Evolutionary conservation across 2,329 filamentous ascomycete genomes (phyloP), one percentile per base, ranked within the genome.

Genomic region (Claviceps digitariae): DNA sequence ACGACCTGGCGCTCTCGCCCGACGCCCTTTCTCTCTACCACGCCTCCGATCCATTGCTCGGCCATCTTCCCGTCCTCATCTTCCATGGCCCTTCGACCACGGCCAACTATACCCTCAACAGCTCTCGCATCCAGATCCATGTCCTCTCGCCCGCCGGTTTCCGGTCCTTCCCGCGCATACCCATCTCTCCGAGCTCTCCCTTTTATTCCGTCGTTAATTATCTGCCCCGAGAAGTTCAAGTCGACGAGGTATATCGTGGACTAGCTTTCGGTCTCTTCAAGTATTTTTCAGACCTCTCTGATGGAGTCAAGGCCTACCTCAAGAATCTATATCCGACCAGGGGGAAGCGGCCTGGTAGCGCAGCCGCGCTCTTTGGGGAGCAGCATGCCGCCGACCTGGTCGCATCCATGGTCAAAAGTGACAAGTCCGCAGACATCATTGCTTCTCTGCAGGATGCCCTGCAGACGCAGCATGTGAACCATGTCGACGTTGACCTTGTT

Each of bases 71-170:
- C 51, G 76, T 97, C 61, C 77, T 97, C 60, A 78, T 96, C 68
- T 96, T 97, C 76, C 88, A 96, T 68, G 91, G 91, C 15, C 82
- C 90, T 17, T 91, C 91, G 48, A 90, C 90, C 31, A 94, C 89
- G 45, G 84, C 87, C 63, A 94, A 95, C 70, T 86, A 86, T 59
- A 88, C 83, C 49, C 82, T 84, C 63, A 94, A 89, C 70, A 91
- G 86, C 71, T 96, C 91, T 57, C 86, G 93, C 68, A 90, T 97
- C 60, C 91, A 97, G 73, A 81, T 93, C 58, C 93, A 97, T 69
- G 81, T 98, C 69, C 88, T 94, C 72, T 87, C 87, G 56, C 83
- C 89, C 2, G 90, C 89, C 58, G 93, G 93, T 59, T 85, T 94
- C 61, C 86, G 88, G 64, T 91, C 86, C 61, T 98, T 91, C 66